Percentiles rank a stretch among this genome's conserved stretches.
Evolutionary conservation across 2,329 filamentous ascomycete species (phyloP).

Genomic region (Trichocomaceae sp.): DNA sequence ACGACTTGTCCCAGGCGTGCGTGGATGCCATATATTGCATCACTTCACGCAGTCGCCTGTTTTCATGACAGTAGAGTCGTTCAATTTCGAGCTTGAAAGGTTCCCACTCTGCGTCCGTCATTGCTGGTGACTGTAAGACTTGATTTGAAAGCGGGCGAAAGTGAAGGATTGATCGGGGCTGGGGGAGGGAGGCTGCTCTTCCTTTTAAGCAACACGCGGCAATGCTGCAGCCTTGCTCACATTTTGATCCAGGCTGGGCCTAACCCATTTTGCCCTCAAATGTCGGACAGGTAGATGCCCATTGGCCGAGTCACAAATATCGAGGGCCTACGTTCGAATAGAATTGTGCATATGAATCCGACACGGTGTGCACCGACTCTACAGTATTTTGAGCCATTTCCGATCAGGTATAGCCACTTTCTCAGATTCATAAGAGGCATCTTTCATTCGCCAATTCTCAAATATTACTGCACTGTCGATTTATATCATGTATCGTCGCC

Average conservation of each 20-base stretch:
- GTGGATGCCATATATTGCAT: conserved; percentile 15
- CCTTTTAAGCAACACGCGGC: background rate
- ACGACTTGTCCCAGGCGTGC: conserved; percentile 14
- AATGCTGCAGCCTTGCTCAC: background rate
- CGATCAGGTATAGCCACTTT: too few species aligned
- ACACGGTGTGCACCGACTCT: too few species aligned
- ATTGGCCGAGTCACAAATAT: background rate
- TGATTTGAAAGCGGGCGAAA: too few species aligned
- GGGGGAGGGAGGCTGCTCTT: background rate
- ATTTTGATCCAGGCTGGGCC: too few species aligned
- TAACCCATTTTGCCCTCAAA: too few species aligned
- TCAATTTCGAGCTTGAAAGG: conserved; percentile 15
- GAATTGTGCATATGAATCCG: too few species aligned
- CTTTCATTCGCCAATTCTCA: background rate
- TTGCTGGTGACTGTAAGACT: background rate
- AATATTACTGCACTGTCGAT: background rate
- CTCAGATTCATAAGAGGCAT: background rate
- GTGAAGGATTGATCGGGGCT: background rate
- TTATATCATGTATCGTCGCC: too few species aligned
- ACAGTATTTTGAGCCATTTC: too few species aligned
- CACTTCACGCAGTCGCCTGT: conserved; percentile 9
- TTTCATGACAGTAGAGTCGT: conserved; percentile 16
- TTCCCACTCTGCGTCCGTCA: conserved; percentile 14
- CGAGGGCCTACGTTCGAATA: background rate
- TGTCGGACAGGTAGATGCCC: background rate